Evolutionary conservation across 371 early-diverging fungal genomes (phyloP).

Genomic region (Rhizopus arrhizus): DNA sequence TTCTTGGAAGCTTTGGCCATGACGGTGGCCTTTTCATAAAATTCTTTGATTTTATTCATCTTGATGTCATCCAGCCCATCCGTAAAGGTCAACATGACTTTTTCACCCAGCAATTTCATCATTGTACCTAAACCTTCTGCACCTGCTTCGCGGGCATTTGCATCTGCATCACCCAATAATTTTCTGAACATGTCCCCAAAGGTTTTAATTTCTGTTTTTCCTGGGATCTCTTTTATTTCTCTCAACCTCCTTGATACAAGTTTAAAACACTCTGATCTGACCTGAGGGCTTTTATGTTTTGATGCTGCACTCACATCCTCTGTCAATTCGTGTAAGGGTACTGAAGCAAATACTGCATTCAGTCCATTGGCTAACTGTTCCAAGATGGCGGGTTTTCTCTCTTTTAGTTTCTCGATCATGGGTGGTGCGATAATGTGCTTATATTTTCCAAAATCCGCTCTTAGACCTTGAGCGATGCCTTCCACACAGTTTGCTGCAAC

Average conservation of each 20-base stretch:
- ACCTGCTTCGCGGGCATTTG: constrained; percentile 82
- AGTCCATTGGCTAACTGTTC: constrained; percentile 79
- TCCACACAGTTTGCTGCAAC: constrained; percentile 83
- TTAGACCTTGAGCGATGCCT: constrained; percentile 78
- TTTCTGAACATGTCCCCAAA: constrained; percentile 74
- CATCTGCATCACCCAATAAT: constrained; percentile 82
- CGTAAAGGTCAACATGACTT: constrained; percentile 66
- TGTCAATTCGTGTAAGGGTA: constrained; percentile 60
- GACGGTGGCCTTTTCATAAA: constrained; percentile 79
- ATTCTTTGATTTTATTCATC: constrained; percentile 84
- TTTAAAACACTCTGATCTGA: constrained; percentile 73
- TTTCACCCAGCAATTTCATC: constrained; percentile 85
- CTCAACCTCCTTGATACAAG: constrained; percentile 75
- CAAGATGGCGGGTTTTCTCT: constrained; percentile 86
- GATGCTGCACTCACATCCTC: constrained; percentile 73
- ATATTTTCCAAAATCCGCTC: constrained; percentile 79
- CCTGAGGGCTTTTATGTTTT: constrained; percentile 92
- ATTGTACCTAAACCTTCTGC: constrained; percentile 90
- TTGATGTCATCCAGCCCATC: constrained; percentile 89
- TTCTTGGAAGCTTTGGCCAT: constrained; percentile 58
- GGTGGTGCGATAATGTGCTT: constrained; percentile 66
- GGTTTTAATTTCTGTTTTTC: constrained; percentile 79
- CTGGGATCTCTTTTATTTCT: constrained; percentile 65
- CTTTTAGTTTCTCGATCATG: constrained; percentile 90
- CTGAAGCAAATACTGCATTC: constrained; percentile 81